Conservation (phyloP, 257 asterid genomes). For the Solanum appendiculatum region DNA sequence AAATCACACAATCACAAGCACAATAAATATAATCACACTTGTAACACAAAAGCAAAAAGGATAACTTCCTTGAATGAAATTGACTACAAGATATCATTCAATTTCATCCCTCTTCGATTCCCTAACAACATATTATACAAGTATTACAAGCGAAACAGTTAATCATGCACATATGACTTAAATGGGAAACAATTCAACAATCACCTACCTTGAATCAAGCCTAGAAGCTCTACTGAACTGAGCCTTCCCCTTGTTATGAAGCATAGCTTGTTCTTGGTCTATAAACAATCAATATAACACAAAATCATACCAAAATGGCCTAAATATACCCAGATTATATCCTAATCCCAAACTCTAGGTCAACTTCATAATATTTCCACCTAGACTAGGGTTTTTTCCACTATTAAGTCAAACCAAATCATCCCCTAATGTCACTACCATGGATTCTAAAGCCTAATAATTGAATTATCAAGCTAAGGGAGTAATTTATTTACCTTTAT, state of each 20-base stretch:
- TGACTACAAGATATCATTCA: too few species aligned
- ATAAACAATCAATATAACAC: background rate
- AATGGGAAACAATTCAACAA: background rate
- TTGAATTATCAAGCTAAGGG: too few species aligned
- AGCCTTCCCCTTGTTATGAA: background rate
- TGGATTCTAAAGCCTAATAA: too few species aligned
- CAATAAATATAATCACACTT: background rate
- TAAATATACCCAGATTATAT: background rate
- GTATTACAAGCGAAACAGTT: background rate
- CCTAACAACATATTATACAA: background rate
- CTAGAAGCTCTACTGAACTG: background rate
- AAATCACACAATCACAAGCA: background rate
- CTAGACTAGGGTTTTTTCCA: background rate
- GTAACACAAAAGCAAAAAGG: background rate
- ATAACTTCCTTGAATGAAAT: too few species aligned
- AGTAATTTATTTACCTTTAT: too few species aligned
- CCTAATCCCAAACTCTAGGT: too few species aligned
- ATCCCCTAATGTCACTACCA: too few species aligned
- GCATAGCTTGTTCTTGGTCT: background rate
- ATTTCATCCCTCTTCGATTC: background rate
- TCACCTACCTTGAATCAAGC: background rate
- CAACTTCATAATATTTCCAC: background rate
- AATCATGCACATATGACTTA: background rate
- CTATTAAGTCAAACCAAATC: background rate
- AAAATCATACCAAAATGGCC: background rate